Evolutionary conservation across 306 rosid genomes (phyloP), one percentile per base, ranked within the genome.

Genomic region (Quercus berberidifolia): DNA sequence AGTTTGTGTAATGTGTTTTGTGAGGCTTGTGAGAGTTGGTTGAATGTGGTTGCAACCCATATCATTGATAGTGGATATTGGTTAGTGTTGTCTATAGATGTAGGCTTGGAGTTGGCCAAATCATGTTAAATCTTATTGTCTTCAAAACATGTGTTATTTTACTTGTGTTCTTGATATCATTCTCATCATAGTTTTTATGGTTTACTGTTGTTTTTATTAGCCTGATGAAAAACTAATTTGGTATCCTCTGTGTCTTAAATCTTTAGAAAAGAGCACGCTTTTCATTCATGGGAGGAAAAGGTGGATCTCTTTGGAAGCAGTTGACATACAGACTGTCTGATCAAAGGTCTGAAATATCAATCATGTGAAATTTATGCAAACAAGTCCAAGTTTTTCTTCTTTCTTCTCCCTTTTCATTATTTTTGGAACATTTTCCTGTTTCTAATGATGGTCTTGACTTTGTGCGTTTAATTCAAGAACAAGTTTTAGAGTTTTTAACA

Each of bases 251-350:
- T 72, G 14, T 87, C 73, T 38, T 77, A 57, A 78, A 41, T 78
- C 69, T 76, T 55, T 74, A 93, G 98, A 89, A 86, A 86, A 87
- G 99, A 86, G 99, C 98, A 30, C 94, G 94, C 56, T 96, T 96
- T 85, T 96, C 99, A 63, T 96, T 91, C 78, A 93, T 96, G 98
- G 99, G 99, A 74, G 98, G 93, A 75, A 88, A 88, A 87, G 97
- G 99, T 43, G 97, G 99, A 76, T 25, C 91, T 10, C 98, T 93
- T 49, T 95, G 99, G 99, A 93, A 91, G 89, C 98, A 93, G 58
- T 75, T 95, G 90, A 83, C 90, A 15, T 93, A 85, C 81, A 85
- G 88, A 84, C 79, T 96, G 76, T 89, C 93, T 60, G 89, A 93
- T 74, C 87, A 84, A 80, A 93, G 99, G 99, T 92, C 77, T 43